phyloP scores from a whole-genome alignment of 495 filamentous ascomycete genomes.

The Neurospora sp. region DNA sequence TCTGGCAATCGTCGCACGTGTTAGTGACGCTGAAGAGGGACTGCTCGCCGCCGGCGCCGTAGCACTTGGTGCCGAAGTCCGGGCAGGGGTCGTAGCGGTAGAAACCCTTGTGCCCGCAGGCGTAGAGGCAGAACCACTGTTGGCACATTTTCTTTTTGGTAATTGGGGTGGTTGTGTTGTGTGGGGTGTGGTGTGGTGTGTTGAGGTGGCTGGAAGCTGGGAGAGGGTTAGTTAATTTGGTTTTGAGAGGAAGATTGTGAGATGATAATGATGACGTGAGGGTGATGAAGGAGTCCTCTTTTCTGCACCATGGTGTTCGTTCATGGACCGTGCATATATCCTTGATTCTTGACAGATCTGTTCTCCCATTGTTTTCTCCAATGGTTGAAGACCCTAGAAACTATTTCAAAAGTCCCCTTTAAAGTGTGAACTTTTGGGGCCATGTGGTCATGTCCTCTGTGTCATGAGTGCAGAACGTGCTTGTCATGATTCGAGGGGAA shows the following conservation, averaged over 20 bases:
- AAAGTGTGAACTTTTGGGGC: background rate
- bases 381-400: background rate
- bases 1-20: background rate
- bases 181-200: background rate
- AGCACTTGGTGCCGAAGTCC: constrained; percentile 14
- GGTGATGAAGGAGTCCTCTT: background rate
- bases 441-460: background rate
- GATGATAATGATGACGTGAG: background rate
- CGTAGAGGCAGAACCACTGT: constrained; percentile 20
- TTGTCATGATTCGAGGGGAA: background rate
- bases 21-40: background rate
- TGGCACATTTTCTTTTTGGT: constrained; percentile 11
- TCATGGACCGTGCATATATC: too few species aligned
- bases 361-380: background rate
- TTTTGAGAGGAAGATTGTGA: background rate
- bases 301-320: background rate
- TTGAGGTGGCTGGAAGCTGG: background rate
- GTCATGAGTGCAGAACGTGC: background rate
- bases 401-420: background rate
- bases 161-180: background rate
- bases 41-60: constrained; percentile 13
- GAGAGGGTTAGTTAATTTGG: background rate
- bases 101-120: constrained; percentile 16
- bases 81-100: constrained; percentile 18
- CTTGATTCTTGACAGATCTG: too few species aligned